Evolutionary conservation across 1,284 basidiomycete genomes (phyloP).

Genomic region (Pseudozyma thailandica): DNA sequence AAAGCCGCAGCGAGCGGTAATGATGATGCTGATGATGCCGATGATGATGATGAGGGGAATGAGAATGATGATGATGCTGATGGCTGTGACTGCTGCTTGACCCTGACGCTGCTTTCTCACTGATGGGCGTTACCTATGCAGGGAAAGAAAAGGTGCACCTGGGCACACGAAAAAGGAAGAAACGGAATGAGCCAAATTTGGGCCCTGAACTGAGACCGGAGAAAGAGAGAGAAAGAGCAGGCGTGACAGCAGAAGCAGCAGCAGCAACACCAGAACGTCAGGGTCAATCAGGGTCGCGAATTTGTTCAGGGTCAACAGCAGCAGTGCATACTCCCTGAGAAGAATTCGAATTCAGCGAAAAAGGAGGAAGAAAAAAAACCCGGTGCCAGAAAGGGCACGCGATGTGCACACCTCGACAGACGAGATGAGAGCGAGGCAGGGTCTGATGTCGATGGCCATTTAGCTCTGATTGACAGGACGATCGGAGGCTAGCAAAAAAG

Average conservation of each 20-base stretch:
- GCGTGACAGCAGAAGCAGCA: neutral
- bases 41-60: constrained; percentile 9
- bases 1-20: constrained; percentile 4
- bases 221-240: neutral
- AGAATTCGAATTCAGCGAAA: constrained; percentile 3
- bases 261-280: neutral
- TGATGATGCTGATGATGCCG: neutral
- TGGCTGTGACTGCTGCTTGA: too few species aligned
- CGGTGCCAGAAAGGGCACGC: neutral
- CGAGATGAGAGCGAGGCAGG: neutral
- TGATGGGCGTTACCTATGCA: constrained; percentile 2
- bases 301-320: constrained; percentile 8
- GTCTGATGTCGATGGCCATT: neutral
- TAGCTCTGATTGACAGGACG: constrained; percentile 6
- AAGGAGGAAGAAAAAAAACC: neutral
- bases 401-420: neutral
- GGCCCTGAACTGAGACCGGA: neutral
- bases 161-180: neutral
- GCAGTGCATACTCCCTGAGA: neutral
- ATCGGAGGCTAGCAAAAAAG: neutral
- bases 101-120: too few species aligned
- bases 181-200: neutral
- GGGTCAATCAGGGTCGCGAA: constrained; percentile 4
- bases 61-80: constrained; percentile 5
- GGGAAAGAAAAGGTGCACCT: neutral